These are phyloP conservation scores for Cladophialophora chaetospira DNA, from an alignment of 2,329 filamentous ascomycete genomes.

Conservation along the genomic window DNA sequence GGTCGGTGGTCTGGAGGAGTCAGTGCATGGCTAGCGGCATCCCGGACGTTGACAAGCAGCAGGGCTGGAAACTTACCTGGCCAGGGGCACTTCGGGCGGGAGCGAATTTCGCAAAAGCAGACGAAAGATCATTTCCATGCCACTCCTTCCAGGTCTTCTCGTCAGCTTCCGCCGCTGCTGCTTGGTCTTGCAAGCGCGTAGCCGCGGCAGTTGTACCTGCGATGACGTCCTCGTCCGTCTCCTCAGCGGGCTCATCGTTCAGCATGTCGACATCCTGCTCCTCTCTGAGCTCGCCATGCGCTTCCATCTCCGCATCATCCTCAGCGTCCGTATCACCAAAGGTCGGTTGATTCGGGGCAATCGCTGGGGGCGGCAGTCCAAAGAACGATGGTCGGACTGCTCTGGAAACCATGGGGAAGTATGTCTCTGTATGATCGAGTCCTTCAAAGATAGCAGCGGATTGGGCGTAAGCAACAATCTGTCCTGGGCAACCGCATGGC, in stretches of 20 bases:
- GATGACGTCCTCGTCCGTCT: too few species aligned
- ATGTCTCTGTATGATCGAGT: conserved; percentile 12
- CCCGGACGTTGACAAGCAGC: too few species aligned
- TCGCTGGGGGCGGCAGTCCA: conserved; percentile 12
- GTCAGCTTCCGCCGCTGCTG: conserved; percentile 1
- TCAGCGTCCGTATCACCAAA: too few species aligned
- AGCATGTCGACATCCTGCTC: too few species aligned
- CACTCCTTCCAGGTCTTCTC: conserved; percentile 14
- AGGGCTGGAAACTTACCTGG: not conserved
- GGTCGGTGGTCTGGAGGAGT: too few species aligned
- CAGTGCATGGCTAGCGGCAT: too few species aligned
- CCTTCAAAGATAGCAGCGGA: conserved; percentile 14
- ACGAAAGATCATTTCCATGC: conserved; percentile 5
- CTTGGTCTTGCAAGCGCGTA: too few species aligned
- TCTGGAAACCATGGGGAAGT: conserved; percentile 25
- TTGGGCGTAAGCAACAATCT: not conserved
- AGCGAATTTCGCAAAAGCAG: not conserved
- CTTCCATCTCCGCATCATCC: too few species aligned
- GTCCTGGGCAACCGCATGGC: conserved; percentile 11
- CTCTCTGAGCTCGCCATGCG: too few species aligned
- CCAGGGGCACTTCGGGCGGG: not conserved
- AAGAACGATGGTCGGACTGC: conserved; percentile 15
- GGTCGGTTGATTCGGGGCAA: not conserved
- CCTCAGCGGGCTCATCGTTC: too few species aligned
- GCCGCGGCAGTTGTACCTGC: too few species aligned